Evolutionary conservation across 768 basidiomycete genomes (phyloP).

Genomic region (Trichaptum fuscoviolaceum): DNA sequence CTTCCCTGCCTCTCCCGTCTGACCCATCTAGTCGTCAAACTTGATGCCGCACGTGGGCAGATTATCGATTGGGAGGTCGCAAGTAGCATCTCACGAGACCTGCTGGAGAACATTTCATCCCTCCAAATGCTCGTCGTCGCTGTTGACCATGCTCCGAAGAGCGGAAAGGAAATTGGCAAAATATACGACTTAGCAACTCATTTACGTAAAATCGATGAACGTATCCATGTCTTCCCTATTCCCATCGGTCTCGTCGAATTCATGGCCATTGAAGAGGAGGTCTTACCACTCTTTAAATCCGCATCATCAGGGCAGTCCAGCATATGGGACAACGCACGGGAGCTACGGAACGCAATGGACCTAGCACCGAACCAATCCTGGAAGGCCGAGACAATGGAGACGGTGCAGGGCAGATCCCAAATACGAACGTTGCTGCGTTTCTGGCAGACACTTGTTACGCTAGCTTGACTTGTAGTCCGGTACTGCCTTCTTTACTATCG

Average conservation of each 20-base stretch:
- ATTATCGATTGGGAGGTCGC: not conserved
- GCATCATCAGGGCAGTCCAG: not conserved
- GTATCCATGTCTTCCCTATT: not conserved
- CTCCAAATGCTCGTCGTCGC: not conserved
- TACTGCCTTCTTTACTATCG: too few species aligned
- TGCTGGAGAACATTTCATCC: not conserved
- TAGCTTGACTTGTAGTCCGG: not conserved
- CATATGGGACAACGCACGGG: not conserved
- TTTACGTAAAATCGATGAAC: not conserved
- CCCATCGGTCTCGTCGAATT: not conserved
- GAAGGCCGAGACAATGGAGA: not conserved
- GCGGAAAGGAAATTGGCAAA: not conserved
- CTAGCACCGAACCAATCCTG: not conserved
- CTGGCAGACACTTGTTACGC: not conserved
- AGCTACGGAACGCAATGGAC: not conserved
- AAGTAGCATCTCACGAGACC: not conserved
- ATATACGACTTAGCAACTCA: not conserved
- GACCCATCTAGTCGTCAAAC: not conserved
- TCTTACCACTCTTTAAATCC: not conserved
- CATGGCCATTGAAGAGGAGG: not conserved
- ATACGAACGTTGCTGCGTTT: not conserved
- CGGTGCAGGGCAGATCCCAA: not conserved
- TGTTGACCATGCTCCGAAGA: not conserved
- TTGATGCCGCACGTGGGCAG: not conserved
- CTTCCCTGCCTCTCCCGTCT: not conserved